Evolutionary conservation across 192 early-diverging fungal species (phyloP), one percentile per base, ranked within the genome.

Genomic region (Linnemannia zychae): DNA sequence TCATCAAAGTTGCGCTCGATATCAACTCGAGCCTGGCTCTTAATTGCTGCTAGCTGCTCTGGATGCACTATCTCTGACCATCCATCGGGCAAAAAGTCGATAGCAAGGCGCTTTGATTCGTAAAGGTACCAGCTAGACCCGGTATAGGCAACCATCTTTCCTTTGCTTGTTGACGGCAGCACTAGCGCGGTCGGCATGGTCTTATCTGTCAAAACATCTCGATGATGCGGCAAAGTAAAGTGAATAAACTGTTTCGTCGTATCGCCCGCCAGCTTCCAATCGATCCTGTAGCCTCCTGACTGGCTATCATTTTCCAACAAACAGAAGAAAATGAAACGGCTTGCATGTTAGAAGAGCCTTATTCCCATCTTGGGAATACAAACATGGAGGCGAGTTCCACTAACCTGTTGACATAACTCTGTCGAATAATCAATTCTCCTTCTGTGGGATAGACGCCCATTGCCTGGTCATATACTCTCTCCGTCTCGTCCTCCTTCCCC

Each of bases 141-240:
- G 1, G 24, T 13, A 50, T 87, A 87, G 31, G 85, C 85, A 11
- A 81, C 57, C 85, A 87, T 87, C 66, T 77, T 80, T 17, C 85
- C 85, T 33, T 79, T 87, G 67, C 79, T 81, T 4, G 78, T 79
- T 12, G 85, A 87, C 1, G 68, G 69, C n/a, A 87, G 46, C 52
- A 71, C 53, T 3, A 87, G 6, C 3, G 50, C n/a, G 4, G 84
- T 80, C 0, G 78, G 74, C 7, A 24, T 78, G 33, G 66, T 46
- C 6, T 57, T 38, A 38, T 79, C 72, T 31, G 85, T 80, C 37
- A 87, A 66, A 22, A 67, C 37, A 0, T 71, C 38, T 1, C 78
- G 76, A 17, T 87, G 85, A 47, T 87, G 85, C 31, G 85, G 79
- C 17, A 87, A 75, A 38, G 85, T 81, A 48, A 87, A 87, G 50